Percentiles rank a stretch among this genome's conserved stretches.
These are phyloP conservation scores for Abelmoschus esculentus DNA, from an alignment of 345 rosid species.

Conservation along the genomic window DNA sequence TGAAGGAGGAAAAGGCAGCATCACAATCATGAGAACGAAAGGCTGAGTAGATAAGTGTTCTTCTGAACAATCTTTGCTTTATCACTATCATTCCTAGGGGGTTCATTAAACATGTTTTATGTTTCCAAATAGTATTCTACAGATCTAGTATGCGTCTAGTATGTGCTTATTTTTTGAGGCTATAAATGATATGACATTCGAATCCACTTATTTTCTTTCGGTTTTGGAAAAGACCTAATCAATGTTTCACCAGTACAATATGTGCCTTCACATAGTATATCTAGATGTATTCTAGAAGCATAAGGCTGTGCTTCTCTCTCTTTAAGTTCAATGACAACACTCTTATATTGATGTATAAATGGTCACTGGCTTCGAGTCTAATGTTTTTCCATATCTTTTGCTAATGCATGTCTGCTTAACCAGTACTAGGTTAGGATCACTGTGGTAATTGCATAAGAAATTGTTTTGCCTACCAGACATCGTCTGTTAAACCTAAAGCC, in stretches of 20 bases:
- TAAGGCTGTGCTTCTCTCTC: neutral
- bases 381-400: too few relatives aligned
- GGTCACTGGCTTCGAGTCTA: neutral
- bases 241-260: neutral
- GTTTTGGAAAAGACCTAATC: neutral
- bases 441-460: neutral
- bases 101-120: constrained; percentile 25
- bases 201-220: neutral
- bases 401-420: neutral
- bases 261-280: neutral
- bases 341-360: neutral
- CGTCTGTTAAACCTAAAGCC: neutral
- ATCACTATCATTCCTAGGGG: too few relatives aligned
- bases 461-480: too few relatives aligned
- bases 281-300: neutral
- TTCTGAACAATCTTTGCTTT: too few relatives aligned
- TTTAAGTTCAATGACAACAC: neutral
- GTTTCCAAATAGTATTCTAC: constrained; percentile 20
- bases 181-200: neutral
- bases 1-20: constrained; percentile 98
- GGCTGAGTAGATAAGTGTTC: constrained; percentile 36
- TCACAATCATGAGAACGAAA: constrained; percentile 91
- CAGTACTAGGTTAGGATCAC: neutral
- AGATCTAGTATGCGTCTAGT: constrained; percentile 16
- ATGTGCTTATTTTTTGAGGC: constrained; percentile 6